Percentiles rank a stretch among this genome's conserved stretches.
Evolutionary conservation across 108 stramenopile genomes (phyloP).

Genomic region (Cyclotella atomus): DNA sequence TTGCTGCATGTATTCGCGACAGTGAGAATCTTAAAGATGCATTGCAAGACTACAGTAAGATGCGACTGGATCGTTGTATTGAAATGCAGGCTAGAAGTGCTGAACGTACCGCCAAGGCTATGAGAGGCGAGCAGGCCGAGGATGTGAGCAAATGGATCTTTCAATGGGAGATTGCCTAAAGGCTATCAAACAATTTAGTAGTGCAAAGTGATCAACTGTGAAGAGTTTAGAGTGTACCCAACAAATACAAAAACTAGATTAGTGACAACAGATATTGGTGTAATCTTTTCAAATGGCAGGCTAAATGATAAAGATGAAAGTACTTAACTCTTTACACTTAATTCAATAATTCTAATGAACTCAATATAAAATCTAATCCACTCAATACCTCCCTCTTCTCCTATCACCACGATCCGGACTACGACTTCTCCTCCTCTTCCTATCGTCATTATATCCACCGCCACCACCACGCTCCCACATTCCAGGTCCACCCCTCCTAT

Average conservation of each 20-base stretch:
- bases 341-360: no score
- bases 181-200: not conserved
- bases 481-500: slow-evolving; percentile 33
- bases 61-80: not conserved
- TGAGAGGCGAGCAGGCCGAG: not conserved
- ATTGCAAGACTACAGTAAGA: not conserved
- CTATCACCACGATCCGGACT: slow-evolving; percentile 38
- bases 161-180: not conserved
- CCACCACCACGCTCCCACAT: slow-evolving; percentile 20
- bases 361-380: no score
- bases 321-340: no score
- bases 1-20: not conserved
- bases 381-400: slow-evolving; percentile 27
- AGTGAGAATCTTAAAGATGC: not conserved
- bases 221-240: no score
- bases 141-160: not conserved
- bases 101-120: not conserved
- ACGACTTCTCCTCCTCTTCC: slow-evolving; percentile 48
- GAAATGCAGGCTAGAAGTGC: not conserved
- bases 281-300: no score
- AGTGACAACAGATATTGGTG: no score
- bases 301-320: no score
- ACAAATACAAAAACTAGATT: no score
- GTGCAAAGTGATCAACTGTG: no score
- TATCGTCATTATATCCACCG: slow-evolving; percentile 40